Conservation (phyloP, 2,329 filamentous ascomycete genomes). For the Trichoderma sp. region DNA sequence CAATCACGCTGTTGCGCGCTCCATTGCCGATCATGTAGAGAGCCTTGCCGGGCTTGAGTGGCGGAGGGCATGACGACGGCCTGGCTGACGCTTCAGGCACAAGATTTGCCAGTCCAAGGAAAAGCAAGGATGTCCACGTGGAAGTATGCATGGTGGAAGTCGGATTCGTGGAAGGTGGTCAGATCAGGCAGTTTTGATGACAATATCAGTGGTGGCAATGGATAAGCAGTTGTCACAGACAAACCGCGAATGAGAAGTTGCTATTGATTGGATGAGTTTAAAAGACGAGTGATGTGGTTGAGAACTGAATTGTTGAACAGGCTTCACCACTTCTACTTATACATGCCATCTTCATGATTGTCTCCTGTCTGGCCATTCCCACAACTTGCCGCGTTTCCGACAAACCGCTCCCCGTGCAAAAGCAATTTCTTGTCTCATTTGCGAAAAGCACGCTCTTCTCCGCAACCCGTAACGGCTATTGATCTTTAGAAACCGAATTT, state of each 20-base stretch:
- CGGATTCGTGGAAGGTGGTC: background rate
- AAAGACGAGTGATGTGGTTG: background rate
- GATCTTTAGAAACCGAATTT: background rate
- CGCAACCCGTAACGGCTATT: background rate
- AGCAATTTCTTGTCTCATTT: background rate
- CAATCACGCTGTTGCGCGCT: conserved; percentile 49
- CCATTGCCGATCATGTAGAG: conserved; percentile 60
- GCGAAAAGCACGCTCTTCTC: background rate
- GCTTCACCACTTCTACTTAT: background rate
- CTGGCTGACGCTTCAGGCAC: background rate
- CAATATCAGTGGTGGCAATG: background rate
- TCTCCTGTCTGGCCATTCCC: background rate
- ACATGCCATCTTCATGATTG: background rate
- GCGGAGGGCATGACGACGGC: background rate
- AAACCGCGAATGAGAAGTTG: background rate
- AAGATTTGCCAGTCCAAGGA: background rate
- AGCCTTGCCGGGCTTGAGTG: conserved; percentile 39
- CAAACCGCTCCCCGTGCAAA: background rate
- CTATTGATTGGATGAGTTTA: background rate
- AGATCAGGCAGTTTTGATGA: background rate
- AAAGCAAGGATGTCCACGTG: background rate
- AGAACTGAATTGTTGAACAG: background rate
- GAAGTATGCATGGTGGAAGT: conserved; percentile 9
- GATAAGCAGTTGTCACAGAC: background rate
- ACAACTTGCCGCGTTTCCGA: background rate